Evolutionary conservation across 768 basidiomycete genomes (phyloP), one percentile per base, ranked within the genome.

Genomic region (Pisolithus marmoratus): DNA sequence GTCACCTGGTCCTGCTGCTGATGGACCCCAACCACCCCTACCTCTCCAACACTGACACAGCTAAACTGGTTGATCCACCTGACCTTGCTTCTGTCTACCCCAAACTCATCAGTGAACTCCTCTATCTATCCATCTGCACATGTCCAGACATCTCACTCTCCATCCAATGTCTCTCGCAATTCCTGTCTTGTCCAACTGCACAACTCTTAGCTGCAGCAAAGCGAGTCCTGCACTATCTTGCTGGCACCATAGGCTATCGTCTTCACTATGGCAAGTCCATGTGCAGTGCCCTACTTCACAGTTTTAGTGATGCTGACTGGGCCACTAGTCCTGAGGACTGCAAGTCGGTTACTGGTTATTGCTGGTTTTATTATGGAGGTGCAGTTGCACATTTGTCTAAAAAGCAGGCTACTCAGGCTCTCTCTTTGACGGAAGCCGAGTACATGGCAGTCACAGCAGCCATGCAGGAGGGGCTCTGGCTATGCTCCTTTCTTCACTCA

Each of bases 71-170:
- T 3, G 46, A 54, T 54, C 5, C 48, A 54, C 48, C 51, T 70
- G n/a, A n/a, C n/a, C n/a, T n/a, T n/a, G n/a, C n/a, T n/a, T n/a
- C n/a, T n/a, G n/a, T n/a, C n/a, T n/a, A n/a, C n/a, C n/a, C n/a
- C n/a, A n/a, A n/a, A n/a, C n/a, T n/a, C n/a, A n/a, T n/a, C n/a
- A n/a, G n/a, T n/a, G n/a, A n/a, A n/a, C n/a, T n/a, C n/a, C 0
- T 56, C 70, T 4, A 47, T 70, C 2, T 61, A 59, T 5, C n/a
- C n/a, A n/a, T n/a, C n/a, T n/a, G n/a, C n/a, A n/a, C n/a, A n/a
- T n/a, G n/a, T n/a, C n/a, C n/a, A 71, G 70, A 78, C 38, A 60
- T 76, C 11, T 56, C 68, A 0, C 70, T 57, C 40, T 57, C 66
- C 4, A 67, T 72, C 8, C 42, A 43, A 54, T 19, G 47, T 0